A percentile compares a stretch with the other conserved stretches of the same genome.
Evolutionary conservation across 1,139 yeast genomes (phyloP).

Genomic region (Saccharomyces hybrid): DNA sequence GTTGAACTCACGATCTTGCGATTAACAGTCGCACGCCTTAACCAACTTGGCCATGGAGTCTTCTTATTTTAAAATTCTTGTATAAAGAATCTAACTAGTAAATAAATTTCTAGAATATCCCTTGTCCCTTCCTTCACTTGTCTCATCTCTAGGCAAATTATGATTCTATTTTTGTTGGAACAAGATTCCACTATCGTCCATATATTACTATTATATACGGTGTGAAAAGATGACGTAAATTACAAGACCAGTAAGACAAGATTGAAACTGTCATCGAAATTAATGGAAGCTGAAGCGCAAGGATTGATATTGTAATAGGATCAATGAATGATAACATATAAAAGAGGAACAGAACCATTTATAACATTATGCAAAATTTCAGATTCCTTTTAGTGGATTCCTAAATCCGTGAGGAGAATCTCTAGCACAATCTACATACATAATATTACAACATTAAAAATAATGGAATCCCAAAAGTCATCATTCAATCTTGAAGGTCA

Average conservation of each 20-base stretch:
- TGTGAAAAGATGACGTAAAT: too few species aligned
- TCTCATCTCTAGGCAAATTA: background rate
- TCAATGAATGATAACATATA: background rate
- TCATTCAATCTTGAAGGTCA: background rate
- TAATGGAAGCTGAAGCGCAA: background rate
- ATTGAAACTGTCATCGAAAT: background rate
- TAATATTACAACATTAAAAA: too few species aligned
- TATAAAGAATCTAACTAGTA: background rate
- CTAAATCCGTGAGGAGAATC: too few species aligned
- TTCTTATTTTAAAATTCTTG: background rate
- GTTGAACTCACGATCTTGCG: slow-evolving; percentile 29
- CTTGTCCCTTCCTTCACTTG: background rate
- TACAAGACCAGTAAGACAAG: too few species aligned
- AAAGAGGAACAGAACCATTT: too few species aligned
- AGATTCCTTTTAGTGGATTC: too few species aligned
- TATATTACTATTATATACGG: too few species aligned
- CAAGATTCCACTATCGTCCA: too few species aligned
- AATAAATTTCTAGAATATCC: background rate
- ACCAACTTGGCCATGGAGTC: slow-evolving; percentile 28
- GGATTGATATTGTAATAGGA: background rate
- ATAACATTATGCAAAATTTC: too few species aligned
- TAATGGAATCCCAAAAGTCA: background rate
- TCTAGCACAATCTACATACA: too few species aligned
- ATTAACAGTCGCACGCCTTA: slow-evolving; percentile 29
- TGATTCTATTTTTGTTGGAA: background rate